These are phyloP conservation scores for Magnaporthiopsis incrustans DNA, from an alignment of 2,329 filamentous ascomycete species.

Conservation along the genomic window DNA sequence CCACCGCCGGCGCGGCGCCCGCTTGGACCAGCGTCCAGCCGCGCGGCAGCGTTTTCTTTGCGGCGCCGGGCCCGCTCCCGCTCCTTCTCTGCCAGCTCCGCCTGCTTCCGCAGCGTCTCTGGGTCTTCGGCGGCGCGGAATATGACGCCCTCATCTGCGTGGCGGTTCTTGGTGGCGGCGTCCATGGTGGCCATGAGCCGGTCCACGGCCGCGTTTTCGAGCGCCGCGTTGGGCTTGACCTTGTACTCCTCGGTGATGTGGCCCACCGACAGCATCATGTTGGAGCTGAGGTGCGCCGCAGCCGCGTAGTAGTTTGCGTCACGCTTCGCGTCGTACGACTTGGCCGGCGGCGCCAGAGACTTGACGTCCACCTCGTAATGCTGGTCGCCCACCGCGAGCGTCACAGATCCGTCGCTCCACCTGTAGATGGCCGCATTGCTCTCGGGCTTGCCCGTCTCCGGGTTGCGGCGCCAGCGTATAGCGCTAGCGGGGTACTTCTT, in stretches of 20 bases:
- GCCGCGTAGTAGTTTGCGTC: slow-evolving; percentile 73
- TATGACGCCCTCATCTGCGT: slow-evolving; percentile 53
- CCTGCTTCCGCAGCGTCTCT: slow-evolving; percentile 65
- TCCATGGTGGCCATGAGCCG: slow-evolving; percentile 61
- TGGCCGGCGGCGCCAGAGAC: slow-evolving; percentile 53
- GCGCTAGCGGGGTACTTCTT: slow-evolving; percentile 54
- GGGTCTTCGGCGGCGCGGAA: slow-evolving; percentile 66
- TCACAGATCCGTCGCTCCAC: slow-evolving; percentile 75
- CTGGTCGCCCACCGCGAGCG: slow-evolving; percentile 64
- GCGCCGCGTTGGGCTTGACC: slow-evolving; percentile 57
- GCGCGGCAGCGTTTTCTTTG: slow-evolving; percentile 59
- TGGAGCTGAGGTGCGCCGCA: slow-evolving; percentile 59
- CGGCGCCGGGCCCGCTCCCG: slow-evolving; percentile 57
- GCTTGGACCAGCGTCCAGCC: slow-evolving; percentile 42
- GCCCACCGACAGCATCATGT: slow-evolving; percentile 63
- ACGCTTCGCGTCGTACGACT: slow-evolving; percentile 56
- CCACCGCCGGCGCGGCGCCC: slow-evolving; percentile 35
- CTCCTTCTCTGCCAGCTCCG: slow-evolving; percentile 68
- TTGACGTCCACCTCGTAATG: slow-evolving; percentile 71
- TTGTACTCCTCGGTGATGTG: slow-evolving; percentile 68
- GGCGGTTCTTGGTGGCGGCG: slow-evolving; percentile 48
- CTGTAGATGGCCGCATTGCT: slow-evolving; percentile 69
- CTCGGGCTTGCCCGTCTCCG: slow-evolving; percentile 56
- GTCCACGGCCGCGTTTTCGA: slow-evolving; percentile 64
- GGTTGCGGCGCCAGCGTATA: slow-evolving; percentile 61